These are phyloP conservation scores for Aspergillus chevalieri DNA, from an alignment of 2,329 filamentous ascomycete genomes.

Conservation along the genomic window DNA sequence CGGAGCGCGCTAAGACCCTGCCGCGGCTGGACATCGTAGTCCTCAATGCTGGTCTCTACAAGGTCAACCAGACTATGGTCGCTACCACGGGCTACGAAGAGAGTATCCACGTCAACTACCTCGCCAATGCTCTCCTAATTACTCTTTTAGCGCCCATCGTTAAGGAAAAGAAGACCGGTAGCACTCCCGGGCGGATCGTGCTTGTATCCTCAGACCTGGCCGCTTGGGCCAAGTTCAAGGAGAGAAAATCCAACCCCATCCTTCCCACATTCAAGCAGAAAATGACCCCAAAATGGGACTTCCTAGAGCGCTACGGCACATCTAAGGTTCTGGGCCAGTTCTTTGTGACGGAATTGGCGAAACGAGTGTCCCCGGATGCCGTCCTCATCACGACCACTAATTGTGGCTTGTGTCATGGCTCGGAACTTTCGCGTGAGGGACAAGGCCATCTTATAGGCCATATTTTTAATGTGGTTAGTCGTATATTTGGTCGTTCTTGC, in stretches of 20 bases:
- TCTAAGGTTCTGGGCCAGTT: slow-evolving; percentile 12
- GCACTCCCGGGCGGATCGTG: neutral
- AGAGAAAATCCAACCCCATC: slow-evolving; percentile 4
- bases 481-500: neutral
- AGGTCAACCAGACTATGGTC: slow-evolving; percentile 10
- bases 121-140: slow-evolving; percentile 23
- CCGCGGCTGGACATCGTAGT: slow-evolving; percentile 40
- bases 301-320: slow-evolving; percentile 5
- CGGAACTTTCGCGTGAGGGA: slow-evolving; percentile 4
- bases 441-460: neutral
- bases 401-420: slow-evolving; percentile 3
- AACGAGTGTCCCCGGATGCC: slow-evolving; percentile 1
- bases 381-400: slow-evolving; percentile 4
- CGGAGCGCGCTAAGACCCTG: slow-evolving; percentile 27
- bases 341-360: slow-evolving; percentile 5
- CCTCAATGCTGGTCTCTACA: slow-evolving; percentile 39
- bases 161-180: slow-evolving; percentile 6
- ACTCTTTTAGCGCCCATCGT: slow-evolving; percentile 16
- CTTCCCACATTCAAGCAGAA: slow-evolving; percentile 6
- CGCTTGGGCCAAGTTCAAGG: slow-evolving; percentile 3
- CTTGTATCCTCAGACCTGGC: neutral
- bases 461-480: neutral
- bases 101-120: slow-evolving; percentile 35
- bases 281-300: neutral
- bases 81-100: slow-evolving; percentile 9